Percentiles rank a stretch among this genome's conserved stretches.
These are phyloP conservation scores for Mycena vulgaris DNA, from an alignment of 768 basidiomycete species.

Conservation along the genomic window DNA sequence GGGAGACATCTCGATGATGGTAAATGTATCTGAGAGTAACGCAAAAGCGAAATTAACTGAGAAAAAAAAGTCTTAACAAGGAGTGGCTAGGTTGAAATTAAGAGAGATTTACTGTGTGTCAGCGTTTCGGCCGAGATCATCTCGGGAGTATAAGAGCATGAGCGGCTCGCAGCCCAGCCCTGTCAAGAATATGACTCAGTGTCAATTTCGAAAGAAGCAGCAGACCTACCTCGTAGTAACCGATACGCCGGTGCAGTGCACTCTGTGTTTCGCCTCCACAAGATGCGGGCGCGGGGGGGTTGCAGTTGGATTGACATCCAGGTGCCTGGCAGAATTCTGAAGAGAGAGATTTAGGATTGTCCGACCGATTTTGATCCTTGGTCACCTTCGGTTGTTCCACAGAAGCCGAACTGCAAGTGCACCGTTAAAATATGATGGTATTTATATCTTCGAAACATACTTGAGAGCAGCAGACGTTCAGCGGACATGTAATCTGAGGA, in stretches of 20 bases:
- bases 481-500: conserved; percentile 4
- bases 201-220: too few species aligned
- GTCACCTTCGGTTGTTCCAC: too few species aligned
- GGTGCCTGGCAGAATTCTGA: too few species aligned
- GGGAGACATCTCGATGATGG: conserved; percentile 41
- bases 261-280: conserved; percentile 40
- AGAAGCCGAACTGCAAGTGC: too few species aligned
- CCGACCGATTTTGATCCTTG: too few species aligned
- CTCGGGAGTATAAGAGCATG: conserved; percentile 40
- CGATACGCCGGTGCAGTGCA: conserved; percentile 43
- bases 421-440: too few species aligned
- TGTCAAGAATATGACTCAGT: not conserved
- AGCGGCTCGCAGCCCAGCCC: conserved; percentile 30
- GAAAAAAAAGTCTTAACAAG: not conserved
- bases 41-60: conserved; percentile 38
- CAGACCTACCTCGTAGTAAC: conserved; percentile 42
- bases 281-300: too few species aligned
- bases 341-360: too few species aligned
- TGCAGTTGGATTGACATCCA: too few species aligned
- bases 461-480: conserved; percentile 19
- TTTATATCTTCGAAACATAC: not conserved
- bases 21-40: conserved; percentile 40
- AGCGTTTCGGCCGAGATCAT: conserved; percentile 41
- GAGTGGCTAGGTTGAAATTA: conserved; percentile 33
- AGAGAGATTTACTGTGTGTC: conserved; percentile 40